Base-by-base conservation (phyloP, 805 yeast species). In the Metschnikowia kofuensis region DNA sequence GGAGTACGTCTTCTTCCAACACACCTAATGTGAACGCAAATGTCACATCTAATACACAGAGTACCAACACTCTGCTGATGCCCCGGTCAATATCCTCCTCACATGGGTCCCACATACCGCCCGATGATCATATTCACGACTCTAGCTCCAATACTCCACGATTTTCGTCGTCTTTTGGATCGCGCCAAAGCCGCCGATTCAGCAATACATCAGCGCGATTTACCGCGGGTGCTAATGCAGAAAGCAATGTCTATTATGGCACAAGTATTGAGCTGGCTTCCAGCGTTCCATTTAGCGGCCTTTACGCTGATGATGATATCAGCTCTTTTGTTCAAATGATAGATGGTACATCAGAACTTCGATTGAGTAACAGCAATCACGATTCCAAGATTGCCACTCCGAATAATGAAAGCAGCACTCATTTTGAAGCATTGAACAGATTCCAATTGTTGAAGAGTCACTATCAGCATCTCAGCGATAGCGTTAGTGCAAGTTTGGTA, bases 151-250 rank as follows among this genome's bases (percentile, higher is more conserved):
- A 60, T 31, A 72, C 84, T 0, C 85, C 87, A 1, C 75, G 83
- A 53, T 85, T 84, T 55, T 78, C 88, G 2, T 82, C 92, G 0
- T 84, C 91, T 0, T 85, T 85, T 64, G 87, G 88, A 0, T 82
- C 84, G n/a, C 69, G 87, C 42, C 75, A 70, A 13, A 69, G 75
- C 49, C 75, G 85, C n/a, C 72, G 87, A 30, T 70, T 68, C 50
- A 66, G 73, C 38, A 69, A 64, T 49, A 63, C 73, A n/a, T 51
- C 55, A 21, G 36, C 54, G 15, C 29, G 53, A 45, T 16, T 38
- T 47, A 35, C 39, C 38, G 28, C 51, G 16, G 52, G 65, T 9
- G 61, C 59, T 11, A 61, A 61, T 16, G 56, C 59, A 42, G 62
- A 55, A 13, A 49, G 51, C 21, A 47, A 55, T 29, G 53, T 55